Conservation (phyloP, 2,329 filamentous ascomycete species). For the Aureobasidium sp. region DNA sequence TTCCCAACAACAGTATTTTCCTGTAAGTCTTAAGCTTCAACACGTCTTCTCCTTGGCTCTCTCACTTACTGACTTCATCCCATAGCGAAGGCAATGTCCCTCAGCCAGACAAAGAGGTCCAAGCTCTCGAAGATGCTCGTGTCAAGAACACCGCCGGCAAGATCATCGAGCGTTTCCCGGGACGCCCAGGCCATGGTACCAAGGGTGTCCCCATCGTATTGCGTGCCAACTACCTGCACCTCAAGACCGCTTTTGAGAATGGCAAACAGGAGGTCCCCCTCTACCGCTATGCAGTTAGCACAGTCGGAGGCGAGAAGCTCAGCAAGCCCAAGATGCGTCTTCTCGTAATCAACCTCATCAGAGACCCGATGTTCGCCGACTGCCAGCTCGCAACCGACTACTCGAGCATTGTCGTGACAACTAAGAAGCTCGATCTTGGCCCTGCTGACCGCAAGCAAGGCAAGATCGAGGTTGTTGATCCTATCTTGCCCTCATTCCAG, state of each 20-base stretch:
- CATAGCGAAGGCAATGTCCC: conserved; percentile 17
- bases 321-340: conserved; percentile 41
- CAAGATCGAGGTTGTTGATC: conserved; percentile 9
- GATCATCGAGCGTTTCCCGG: conserved; percentile 27
- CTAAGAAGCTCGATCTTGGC: conserved; percentile 23
- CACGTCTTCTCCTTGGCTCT: not conserved
- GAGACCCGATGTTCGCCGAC: conserved; percentile 27
- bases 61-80: not conserved
- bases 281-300: conserved; percentile 36
- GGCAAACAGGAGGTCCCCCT: conserved; percentile 25
- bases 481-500: not conserved
- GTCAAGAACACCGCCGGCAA: conserved; percentile 22
- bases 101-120: conserved; percentile 23
- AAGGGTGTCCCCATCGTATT: conserved; percentile 33
- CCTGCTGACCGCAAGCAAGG: conserved; percentile 15
- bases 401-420: conserved; percentile 31
- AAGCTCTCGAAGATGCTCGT: conserved; percentile 21
- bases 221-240: conserved; percentile 37
- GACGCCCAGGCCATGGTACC: conserved; percentile 33
- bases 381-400: conserved; percentile 35
- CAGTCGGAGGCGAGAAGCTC: conserved; percentile 25
- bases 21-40: conserved; percentile 19
- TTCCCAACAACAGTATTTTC: conserved; percentile 19
- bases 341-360: conserved; percentile 41
- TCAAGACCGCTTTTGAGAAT: conserved; percentile 31